phyloP scores from a whole-genome alignment of 805 yeast species.

The Barnettozyma sp. region DNA sequence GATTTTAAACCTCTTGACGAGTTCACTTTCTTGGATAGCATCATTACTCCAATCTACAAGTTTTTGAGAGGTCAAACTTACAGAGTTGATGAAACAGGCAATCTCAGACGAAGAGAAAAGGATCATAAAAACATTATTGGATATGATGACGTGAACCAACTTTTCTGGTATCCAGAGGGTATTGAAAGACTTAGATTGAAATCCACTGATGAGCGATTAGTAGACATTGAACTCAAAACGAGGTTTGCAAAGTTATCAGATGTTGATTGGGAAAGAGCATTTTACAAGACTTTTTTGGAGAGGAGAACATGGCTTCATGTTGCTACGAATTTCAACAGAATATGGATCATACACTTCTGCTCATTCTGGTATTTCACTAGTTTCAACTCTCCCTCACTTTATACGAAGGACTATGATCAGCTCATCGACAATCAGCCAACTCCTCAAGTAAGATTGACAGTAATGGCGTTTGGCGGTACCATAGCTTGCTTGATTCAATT shows the following conservation, averaged over 20 bases:
- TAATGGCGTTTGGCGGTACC: slow-evolving; percentile 63
- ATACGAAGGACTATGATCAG: slow-evolving; percentile 51
- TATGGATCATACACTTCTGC: slow-evolving; percentile 71
- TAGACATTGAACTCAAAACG: slow-evolving; percentile 44
- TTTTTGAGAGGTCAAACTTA: slow-evolving; percentile 52
- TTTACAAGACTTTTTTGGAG: slow-evolving; percentile 70
- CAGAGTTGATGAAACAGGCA: slow-evolving; percentile 38
- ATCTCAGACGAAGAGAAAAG: slow-evolving; percentile 39
- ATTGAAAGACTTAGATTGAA: slow-evolving; percentile 48
- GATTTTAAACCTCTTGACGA: slow-evolving; percentile 22
- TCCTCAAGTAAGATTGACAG: slow-evolving; percentile 45
- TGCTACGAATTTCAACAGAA: slow-evolving; percentile 65
- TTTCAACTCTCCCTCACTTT: slow-evolving; percentile 63
- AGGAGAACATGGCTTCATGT: slow-evolving; percentile 73
- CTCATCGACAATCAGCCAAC: slow-evolving; percentile 55
- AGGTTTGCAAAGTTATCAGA: slow-evolving; percentile 47
- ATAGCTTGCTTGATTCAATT: slow-evolving; percentile 53
- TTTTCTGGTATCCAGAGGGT: slow-evolving; percentile 79
- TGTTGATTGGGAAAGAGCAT: slow-evolving; percentile 59
- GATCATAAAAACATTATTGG: slow-evolving; percentile 73
- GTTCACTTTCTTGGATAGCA: slow-evolving; percentile 49
- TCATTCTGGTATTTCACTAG: slow-evolving; percentile 75
- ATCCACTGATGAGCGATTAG: slow-evolving; percentile 34
- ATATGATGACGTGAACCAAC: slow-evolving; percentile 83
- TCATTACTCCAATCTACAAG: slow-evolving; percentile 65